Percentiles rank a stretch among this genome's conserved stretches.
Conservation (phyloP, 129 eudicot species). For the Apium graveolens region DNA sequence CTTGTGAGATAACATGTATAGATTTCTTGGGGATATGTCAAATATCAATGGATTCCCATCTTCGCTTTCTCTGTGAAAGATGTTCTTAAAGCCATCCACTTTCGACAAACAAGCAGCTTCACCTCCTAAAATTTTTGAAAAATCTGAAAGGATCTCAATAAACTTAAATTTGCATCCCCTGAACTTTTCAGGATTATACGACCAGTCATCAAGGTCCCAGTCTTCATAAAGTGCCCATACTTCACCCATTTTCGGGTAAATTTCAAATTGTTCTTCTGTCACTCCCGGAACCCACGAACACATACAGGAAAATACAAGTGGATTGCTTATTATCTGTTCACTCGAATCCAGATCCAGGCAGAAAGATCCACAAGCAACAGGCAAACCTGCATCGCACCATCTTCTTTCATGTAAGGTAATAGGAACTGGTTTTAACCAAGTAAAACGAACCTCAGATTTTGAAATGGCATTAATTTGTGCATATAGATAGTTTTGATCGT, state of each 20-base stretch:
- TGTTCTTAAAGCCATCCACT: conserved; percentile 41
- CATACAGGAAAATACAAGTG: conserved; percentile 37
- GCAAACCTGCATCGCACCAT: conserved; percentile 58
- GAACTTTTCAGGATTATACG: conserved; percentile 33
- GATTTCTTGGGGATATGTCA: conserved; percentile 33
- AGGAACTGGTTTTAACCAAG: conserved; percentile 54
- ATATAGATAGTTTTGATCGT: conserved; percentile 31
- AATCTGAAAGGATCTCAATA: conserved; percentile 41
- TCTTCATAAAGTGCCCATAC: conserved; percentile 65
- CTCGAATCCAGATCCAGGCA: conserved; percentile 31
- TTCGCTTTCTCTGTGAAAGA: conserved; percentile 29
- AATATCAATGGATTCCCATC: conserved; percentile 22
- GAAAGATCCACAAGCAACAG: conserved; percentile 58
- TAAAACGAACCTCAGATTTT: conserved; percentile 22
- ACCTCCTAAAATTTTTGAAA: conserved; percentile 31
- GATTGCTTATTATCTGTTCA: conserved; percentile 19
- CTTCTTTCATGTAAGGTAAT: conserved; percentile 35
- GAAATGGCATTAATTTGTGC: conserved; percentile 31
- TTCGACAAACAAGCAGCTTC: conserved; percentile 34
- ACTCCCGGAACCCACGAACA: conserved; percentile 38
- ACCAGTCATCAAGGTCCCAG: conserved; percentile 59
- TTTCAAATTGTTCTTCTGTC: conserved; percentile 39
- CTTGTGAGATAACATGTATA: conserved; percentile 47
- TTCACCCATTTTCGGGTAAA: conserved; percentile 53
- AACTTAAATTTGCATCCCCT: conserved; percentile 34